These are phyloP conservation scores for Colletotrichum zoysiae DNA, from an alignment of 2,329 filamentous ascomycete species.

Conservation along the genomic window DNA sequence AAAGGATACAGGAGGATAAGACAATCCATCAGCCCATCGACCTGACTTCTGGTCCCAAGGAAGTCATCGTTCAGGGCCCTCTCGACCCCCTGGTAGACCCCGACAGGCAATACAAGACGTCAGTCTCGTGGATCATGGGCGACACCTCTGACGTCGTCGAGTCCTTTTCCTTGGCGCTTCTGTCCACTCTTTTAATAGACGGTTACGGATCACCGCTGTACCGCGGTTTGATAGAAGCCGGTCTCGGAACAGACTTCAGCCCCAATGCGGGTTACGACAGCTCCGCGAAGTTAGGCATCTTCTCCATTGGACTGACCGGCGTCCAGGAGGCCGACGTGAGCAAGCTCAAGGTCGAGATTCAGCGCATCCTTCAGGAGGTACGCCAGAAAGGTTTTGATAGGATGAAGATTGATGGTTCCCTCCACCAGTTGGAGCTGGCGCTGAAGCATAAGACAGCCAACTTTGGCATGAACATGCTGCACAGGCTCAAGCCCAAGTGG, in stretches of 20 bases:
- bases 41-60: constrained; percentile 74
- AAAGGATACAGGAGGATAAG: constrained; percentile 75
- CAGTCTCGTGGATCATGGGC: constrained; percentile 90
- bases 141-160: constrained; percentile 87
- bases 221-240: constrained; percentile 86
- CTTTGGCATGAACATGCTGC: constrained; percentile 92
- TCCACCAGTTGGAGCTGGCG: constrained; percentile 93
- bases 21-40: constrained; percentile 83
- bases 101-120: constrained; percentile 93
- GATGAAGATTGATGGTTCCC: constrained; percentile 90
- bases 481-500: constrained; percentile 91
- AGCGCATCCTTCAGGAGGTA: constrained; percentile 77
- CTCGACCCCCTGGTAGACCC: constrained; percentile 87
- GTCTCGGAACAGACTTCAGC: constrained; percentile 92
- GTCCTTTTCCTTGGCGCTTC: constrained; percentile 85
- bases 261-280: constrained; percentile 94
- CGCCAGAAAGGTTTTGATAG: constrained; percentile 85
- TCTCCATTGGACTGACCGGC: constrained; percentile 92
- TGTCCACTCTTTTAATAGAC: constrained; percentile 88
- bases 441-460: constrained; percentile 97
- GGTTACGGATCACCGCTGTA: constrained; percentile 97
- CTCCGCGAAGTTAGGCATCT: constrained; percentile 81
- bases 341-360: constrained; percentile 80
- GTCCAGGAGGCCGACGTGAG: constrained; percentile 84
- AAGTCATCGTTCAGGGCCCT: constrained; percentile 82